A percentile compares a stretch with the other conserved stretches of the same genome.
phyloP scores from a whole-genome alignment of 1,139 yeast genomes.

The Blastobotrys arbuscula region DNA sequence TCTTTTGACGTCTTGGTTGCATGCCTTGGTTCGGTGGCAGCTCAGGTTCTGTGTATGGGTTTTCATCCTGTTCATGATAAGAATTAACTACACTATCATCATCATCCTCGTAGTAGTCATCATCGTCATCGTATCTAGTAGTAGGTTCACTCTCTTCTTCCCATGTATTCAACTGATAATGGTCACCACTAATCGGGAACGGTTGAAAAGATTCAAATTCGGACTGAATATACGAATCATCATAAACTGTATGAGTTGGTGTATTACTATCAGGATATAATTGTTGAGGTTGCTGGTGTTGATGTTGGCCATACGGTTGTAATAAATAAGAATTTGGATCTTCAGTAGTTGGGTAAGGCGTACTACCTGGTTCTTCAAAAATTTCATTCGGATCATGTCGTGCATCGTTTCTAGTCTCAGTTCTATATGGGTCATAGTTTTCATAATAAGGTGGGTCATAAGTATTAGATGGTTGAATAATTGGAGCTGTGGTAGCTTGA shows the following conservation, averaged over 20 bases:
- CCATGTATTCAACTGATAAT: conserved; percentile 37
- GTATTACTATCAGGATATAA: not conserved
- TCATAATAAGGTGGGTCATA: not conserved
- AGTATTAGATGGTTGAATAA: not conserved
- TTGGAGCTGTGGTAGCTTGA: not conserved
- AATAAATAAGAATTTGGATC: conserved; percentile 12
- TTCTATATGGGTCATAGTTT: not conserved
- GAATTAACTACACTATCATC: conserved; percentile 17
- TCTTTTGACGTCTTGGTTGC: conserved; percentile 34
- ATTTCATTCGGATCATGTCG: not conserved
- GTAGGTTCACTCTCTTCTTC: conserved; percentile 19
- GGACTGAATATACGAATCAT: conserved; percentile 22
- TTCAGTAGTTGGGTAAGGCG: conserved; percentile 7
- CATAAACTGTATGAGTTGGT: conserved; percentile 5
- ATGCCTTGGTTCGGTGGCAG: conserved; percentile 25
- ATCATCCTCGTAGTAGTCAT: conserved; percentile 15
- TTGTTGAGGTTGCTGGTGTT: conserved; percentile 2
- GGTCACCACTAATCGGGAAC: conserved; percentile 37
- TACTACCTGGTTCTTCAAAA: not conserved
- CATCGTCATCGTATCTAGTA: not conserved
- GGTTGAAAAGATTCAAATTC: conserved; percentile 30
- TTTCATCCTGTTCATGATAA: conserved; percentile 17
- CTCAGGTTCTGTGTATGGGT: conserved; percentile 18
- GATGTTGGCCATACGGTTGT: conserved; percentile 10
- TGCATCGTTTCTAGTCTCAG: not conserved